Conservation (phyloP, 352 stramenopile species). For the Globisporangium nagaii region DNA sequence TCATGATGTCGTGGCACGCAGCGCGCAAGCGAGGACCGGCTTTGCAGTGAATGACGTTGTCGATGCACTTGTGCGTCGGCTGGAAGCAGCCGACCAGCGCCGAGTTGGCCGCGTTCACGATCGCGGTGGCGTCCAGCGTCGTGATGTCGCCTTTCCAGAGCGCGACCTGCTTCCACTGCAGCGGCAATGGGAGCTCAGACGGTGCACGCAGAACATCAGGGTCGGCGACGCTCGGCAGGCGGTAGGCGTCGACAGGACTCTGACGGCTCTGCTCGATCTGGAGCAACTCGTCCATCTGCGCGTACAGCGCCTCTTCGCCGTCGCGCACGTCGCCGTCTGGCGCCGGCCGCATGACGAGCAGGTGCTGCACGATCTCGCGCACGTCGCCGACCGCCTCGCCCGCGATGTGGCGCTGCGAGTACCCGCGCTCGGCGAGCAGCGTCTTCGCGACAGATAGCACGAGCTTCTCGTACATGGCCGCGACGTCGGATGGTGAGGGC, state of each 20-base stretch:
- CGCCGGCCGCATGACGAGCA: conserved; percentile 34
- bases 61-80: conserved; percentile 61
- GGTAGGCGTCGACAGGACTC: conserved; percentile 13
- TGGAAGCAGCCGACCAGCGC: conserved; percentile 66
- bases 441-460: conserved; percentile 20
- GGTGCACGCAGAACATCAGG: not conserved
- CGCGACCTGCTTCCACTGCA: conserved; percentile 26
- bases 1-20: conserved; percentile 48
- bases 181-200: not conserved
- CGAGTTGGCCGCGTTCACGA: conserved; percentile 67
- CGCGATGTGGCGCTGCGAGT: conserved; percentile 32
- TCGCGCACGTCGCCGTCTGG: conserved; percentile 21
- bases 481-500: conserved; percentile 5
- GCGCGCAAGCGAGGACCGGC: conserved; percentile 48
- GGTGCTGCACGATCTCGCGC: conserved; percentile 44
- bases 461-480: conserved; percentile 23
- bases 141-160: conserved; percentile 74
- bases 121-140: conserved; percentile 44
- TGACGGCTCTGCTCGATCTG: conserved; percentile 16
- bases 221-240: conserved; percentile 11
- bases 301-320: conserved; percentile 32
- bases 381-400: conserved; percentile 32
- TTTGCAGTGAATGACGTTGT: conserved; percentile 71
- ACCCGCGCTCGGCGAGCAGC: conserved; percentile 30
- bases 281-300: conserved; percentile 7